phyloP scores from a whole-genome alignment of 495 filamentous ascomycete genomes.

The Aspergillus kassunensis region DNA sequence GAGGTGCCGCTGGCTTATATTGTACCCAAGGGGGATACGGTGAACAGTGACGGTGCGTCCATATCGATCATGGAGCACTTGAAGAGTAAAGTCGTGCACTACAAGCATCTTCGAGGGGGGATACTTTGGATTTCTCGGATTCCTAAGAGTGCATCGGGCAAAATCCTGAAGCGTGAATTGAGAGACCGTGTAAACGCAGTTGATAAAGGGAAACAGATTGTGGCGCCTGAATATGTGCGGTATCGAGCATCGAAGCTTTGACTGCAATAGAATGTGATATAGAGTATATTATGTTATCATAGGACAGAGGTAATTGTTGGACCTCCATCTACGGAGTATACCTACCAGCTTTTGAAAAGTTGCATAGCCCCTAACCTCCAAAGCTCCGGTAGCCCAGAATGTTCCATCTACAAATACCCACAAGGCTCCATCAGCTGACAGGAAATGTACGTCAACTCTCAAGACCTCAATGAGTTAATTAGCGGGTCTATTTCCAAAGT shows the following conservation, averaged over 20 bases:
- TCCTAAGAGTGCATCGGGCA: conserved; percentile 72
- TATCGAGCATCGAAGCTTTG: conserved; percentile 2
- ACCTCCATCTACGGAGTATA: too few species aligned
- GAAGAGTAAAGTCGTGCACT: conserved; percentile 44
- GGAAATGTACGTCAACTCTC: too few species aligned
- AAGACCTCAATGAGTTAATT: too few species aligned
- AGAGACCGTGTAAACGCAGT: conserved; percentile 11
- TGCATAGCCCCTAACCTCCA: too few species aligned
- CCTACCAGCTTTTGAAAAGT: too few species aligned
- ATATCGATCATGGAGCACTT: conserved; percentile 55
- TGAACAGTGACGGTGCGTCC: conserved; percentile 38
- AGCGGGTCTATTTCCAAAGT: too few species aligned
- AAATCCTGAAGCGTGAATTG: conserved; percentile 66
- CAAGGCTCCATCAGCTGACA: too few species aligned
- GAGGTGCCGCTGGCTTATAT: conserved; percentile 77
- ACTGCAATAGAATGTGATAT: too few species aligned
- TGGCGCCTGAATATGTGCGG: conserved; percentile 1
- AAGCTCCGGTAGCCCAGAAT: too few species aligned
- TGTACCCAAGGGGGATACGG: conserved; percentile 37
- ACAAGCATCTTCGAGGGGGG: conserved; percentile 72
- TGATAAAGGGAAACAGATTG: conserved; percentile 5
- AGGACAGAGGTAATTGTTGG: too few species aligned
- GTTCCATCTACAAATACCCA: too few species aligned
- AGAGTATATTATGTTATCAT: too few species aligned
- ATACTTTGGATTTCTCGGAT: conserved; percentile 60